Base-by-base conservation (phyloP, 169 alveolate species). In the Plasmodium knowlesi region DNA sequence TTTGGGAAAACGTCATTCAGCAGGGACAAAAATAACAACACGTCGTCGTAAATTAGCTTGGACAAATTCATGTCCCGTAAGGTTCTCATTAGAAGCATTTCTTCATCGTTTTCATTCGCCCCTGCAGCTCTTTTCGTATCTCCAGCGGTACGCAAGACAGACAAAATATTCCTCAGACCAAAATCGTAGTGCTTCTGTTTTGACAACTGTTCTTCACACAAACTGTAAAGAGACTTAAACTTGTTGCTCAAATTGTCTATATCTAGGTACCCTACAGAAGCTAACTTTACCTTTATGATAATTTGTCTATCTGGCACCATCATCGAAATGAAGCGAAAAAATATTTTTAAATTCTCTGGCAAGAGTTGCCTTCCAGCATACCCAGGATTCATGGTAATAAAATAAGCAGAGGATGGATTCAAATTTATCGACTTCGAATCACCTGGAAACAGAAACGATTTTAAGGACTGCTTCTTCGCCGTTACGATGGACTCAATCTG, bases 311-410 rank as follows among this genome's bases (percentile, higher is more conserved):
- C 99, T 46, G 99, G 99, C 37, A 94, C 96, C 85, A 97, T 98
- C 99, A 98, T 98, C 50, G 99, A 98, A 84, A 98, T 97, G 91
- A 97, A 98, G 84, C 99, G 98, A 92, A 98, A 98, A 53, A 99
- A 96, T 94, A 98, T 98, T 92, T 98, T 98, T 81, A 98, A 92
- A 95, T 99, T 99, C 88, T 98, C 99, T 1, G 99, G 99, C 39
- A 99, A 94, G 85, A 98, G 98, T 54, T 99, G 98, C 80, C 99
- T 98, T 16, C 99, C 99, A 53, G 99, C 99, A 96, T 99, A 99
- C 3, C 99, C 99, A 6, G 99, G 99, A 90, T 99, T 99, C 99
- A 98, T 98, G 8, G 99, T 99, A 12, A 99, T 99, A 92, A 98
- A 98, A 88, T 98, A 98, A 46, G 99, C 99, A 96, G 98, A 98